Percentiles rank a stretch among this genome's conserved stretches.
Evolutionary conservation across 257 asterid genomes (phyloP).

Genomic region (Oldenlandia corymbosa): DNA sequence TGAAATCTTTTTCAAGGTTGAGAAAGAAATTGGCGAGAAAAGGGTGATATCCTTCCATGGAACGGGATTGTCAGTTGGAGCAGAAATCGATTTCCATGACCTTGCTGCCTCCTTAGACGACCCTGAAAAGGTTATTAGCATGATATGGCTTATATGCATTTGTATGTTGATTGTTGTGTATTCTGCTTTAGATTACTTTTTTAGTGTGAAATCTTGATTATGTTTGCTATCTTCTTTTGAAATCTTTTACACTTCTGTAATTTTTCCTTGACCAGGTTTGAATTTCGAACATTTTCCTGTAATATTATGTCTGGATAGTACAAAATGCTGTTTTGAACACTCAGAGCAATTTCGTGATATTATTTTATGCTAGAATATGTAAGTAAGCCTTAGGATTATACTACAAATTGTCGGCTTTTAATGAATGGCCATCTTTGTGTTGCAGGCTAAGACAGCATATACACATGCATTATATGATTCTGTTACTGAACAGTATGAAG

Average conservation of each 20-base stretch:
- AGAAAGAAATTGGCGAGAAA: slow-evolving; percentile 88
- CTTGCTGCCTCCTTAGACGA: slow-evolving; percentile 44
- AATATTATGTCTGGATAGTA: too few relatives aligned
- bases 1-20: slow-evolving; percentile 42
- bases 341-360: background rate
- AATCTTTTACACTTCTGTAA: too few relatives aligned
- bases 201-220: background rate
- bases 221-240: too few relatives aligned
- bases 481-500: slow-evolving; percentile 57
- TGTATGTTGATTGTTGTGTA: too few relatives aligned
- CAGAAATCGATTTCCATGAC: slow-evolving; percentile 43
- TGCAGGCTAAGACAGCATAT: slow-evolving; percentile 67
- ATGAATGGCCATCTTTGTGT: background rate
- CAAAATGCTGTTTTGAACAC: background rate
- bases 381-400: too few relatives aligned
- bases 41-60: slow-evolving; percentile 79
- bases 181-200: too few relatives aligned
- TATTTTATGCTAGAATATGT: background rate
- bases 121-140: slow-evolving; percentile 73
- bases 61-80: slow-evolving; percentile 67
- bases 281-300: too few relatives aligned
- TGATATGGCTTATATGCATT: background rate
- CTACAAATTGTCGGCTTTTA: background rate
- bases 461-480: slow-evolving; percentile 48
- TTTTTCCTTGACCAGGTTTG: too few relatives aligned